Evolutionary conservation across 2,329 filamentous ascomycete genomes (phyloP), one percentile per base, ranked within the genome.

Genomic region (Diaporthe helianthi): DNA sequence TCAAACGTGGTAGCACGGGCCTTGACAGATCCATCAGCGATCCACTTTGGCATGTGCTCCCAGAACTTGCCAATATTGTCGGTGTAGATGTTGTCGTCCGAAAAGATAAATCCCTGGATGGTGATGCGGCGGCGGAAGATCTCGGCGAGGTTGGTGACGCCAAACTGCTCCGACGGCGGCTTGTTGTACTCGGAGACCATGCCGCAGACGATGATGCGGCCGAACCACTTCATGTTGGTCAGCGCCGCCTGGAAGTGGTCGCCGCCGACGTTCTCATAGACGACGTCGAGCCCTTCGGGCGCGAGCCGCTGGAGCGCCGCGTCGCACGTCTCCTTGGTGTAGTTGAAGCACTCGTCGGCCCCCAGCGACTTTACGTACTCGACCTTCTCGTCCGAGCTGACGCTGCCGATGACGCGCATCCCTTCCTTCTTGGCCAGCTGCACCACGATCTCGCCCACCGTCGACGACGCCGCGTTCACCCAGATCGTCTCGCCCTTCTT

Each of bases 241-340:
- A 94, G 79, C 0, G 67, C 70, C 22, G 70, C 70, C 73, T 92
- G 89, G 65, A 93, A 83, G 72, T 92, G 89, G 79, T 92, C 90
- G 47, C 91, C 92, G 24, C 92, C 92, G 8, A 92, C 92, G 74
- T 93, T 94, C 80, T 94, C 92, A 76, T 90, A 94, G 82, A 93
- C 93, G 77, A 94, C 93, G 76, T 94, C 91, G 71, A 94, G 84
- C 8, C 92, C 92, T 26, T 93, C 79, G 1, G 91, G 91, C 1
- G 90, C 90, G 8, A 93, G 84, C 69, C 90, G 85, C 73, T 83
- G 79, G 58, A 94, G 83, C 0, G 90, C 91, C 49, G 90, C 88
- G 0, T 80, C 77, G 4, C 90, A 84, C 76, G 87, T 87, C 81
- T 93, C 91, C 68, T 86, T 92, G 85, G 93, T 93, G 83, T 94